phyloP scores from a whole-genome alignment of 805 yeast species.

The Candida succiphila region DNA sequence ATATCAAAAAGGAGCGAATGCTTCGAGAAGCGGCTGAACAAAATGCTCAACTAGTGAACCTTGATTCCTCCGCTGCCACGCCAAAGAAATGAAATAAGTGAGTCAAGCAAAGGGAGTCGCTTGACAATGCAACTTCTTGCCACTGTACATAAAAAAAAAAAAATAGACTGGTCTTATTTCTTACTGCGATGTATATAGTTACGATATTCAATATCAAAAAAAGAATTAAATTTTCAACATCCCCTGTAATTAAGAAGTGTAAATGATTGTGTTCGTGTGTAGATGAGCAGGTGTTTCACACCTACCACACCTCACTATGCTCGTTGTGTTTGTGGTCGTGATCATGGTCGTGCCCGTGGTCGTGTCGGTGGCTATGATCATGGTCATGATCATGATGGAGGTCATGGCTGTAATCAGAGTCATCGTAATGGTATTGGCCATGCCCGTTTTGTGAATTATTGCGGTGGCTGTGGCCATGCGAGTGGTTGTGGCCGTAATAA shows the following conservation, averaged over 20 bases:
- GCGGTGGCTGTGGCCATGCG: neutral
- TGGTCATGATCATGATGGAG: neutral
- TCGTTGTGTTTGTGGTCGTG: too few species aligned
- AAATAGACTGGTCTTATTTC: too few species aligned
- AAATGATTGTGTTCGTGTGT: neutral
- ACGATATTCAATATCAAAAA: too few species aligned
- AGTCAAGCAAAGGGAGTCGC: too few species aligned
- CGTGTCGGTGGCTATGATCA: neutral
- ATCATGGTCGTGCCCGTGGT: neutral
- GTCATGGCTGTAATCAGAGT: too few species aligned
- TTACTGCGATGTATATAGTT: too few species aligned
- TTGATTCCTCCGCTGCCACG: neutral
- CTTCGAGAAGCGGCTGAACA: constrained; percentile 61
- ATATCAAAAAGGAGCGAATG: constrained; percentile 57
- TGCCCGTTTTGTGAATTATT: neutral
- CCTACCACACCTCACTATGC: neutral
- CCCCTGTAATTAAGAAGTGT: too few species aligned
- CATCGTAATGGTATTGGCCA: too few species aligned
- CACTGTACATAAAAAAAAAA: too few species aligned
- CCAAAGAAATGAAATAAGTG: neutral
- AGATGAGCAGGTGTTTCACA: neutral
- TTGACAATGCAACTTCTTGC: too few species aligned
- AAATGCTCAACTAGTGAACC: constrained; percentile 33
- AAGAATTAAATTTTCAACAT: too few species aligned
- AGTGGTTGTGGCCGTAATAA: neutral